Conservation (phyloP, 352 stramenopile genomes). For the Peronosclerospora sorghi region DNA sequence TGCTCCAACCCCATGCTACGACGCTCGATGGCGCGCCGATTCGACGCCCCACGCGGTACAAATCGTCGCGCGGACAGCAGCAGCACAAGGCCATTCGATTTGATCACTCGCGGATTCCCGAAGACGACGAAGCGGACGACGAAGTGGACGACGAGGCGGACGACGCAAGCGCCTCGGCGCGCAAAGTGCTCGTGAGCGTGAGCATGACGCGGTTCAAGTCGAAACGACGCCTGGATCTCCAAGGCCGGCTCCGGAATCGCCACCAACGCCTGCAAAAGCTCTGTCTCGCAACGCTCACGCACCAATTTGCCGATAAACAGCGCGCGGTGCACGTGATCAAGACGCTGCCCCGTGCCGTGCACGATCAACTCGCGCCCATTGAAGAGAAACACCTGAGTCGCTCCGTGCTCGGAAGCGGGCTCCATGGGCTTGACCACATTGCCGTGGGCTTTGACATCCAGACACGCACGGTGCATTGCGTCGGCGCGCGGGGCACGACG, state of each 20-base stretch:
- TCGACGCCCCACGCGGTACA: conserved; percentile 1
- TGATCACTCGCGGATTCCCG: conserved; percentile 10
- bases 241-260: conserved; percentile 21
- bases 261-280: conserved; percentile 43
- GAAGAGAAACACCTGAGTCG: conserved; percentile 29
- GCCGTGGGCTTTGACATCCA: conserved; percentile 50
- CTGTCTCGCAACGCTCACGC: conserved; percentile 37
- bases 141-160: conserved; percentile 1
- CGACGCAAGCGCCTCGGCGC: neutral
- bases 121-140: too few relatives aligned
- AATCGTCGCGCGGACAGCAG: conserved; percentile 6
- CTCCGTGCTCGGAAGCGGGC: conserved; percentile 28
- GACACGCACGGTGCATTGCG: conserved; percentile 18
- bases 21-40: conserved; percentile 15
- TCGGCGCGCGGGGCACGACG: conserved; percentile 10
- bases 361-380: conserved; percentile 40
- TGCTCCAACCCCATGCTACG: conserved; percentile 19
- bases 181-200: conserved; percentile 29
- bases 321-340: conserved; percentile 48
- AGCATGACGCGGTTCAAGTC: conserved; percentile 31
- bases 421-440: conserved; percentile 39
- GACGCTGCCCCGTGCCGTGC: conserved; percentile 42
- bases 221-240: conserved; percentile 19
- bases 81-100: conserved; percentile 10
- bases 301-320: conserved; percentile 29